Conservation (phyloP, 768 basidiomycete species). For the Mycena vitilis region DNA sequence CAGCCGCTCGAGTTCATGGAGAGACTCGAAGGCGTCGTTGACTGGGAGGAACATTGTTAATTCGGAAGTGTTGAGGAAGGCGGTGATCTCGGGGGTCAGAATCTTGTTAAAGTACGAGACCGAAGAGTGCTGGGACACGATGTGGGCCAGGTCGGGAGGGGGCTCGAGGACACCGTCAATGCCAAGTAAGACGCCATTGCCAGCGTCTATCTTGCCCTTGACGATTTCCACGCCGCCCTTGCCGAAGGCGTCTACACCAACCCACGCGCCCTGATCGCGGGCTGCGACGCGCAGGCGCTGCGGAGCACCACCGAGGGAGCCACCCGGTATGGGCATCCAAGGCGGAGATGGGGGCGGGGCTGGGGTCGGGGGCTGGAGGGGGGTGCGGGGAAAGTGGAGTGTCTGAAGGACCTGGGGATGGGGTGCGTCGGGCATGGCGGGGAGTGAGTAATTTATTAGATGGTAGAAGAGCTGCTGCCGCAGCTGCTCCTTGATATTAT, state of each 20-base stretch:
- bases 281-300: slow-evolving; percentile 80
- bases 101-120: slow-evolving; percentile 83
- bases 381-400: slow-evolving; percentile 75
- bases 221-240: slow-evolving; percentile 77
- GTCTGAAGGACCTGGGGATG: slow-evolving; percentile 63
- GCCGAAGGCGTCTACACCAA: slow-evolving; percentile 85
- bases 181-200: slow-evolving; percentile 84
- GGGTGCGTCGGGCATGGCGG: slow-evolving; percentile 54
- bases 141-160: slow-evolving; percentile 80
- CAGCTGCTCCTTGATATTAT: slow-evolving; percentile 87
- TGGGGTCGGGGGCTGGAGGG: slow-evolving; percentile 68
- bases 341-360: slow-evolving; percentile 82
- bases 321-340: slow-evolving; percentile 88
- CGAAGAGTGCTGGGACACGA: slow-evolving; percentile 68
- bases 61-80: slow-evolving; percentile 74
- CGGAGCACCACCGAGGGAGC: slow-evolving; percentile 82
- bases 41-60: slow-evolving; percentile 92
- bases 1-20: slow-evolving; percentile 81
- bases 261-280: slow-evolving; percentile 59
- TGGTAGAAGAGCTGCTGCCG: slow-evolving; percentile 96
- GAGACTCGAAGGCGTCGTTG: slow-evolving; percentile 82
- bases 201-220: slow-evolving; percentile 65
- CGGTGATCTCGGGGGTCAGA: slow-evolving; percentile 67
- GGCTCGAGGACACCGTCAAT: slow-evolving; percentile 79
- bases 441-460: slow-evolving; percentile 84